Evolutionary conservation across 352 stramenopile species (phyloP), one percentile per base, ranked within the genome.

Genomic region (Phytophthora macrochlamydospora): DNA sequence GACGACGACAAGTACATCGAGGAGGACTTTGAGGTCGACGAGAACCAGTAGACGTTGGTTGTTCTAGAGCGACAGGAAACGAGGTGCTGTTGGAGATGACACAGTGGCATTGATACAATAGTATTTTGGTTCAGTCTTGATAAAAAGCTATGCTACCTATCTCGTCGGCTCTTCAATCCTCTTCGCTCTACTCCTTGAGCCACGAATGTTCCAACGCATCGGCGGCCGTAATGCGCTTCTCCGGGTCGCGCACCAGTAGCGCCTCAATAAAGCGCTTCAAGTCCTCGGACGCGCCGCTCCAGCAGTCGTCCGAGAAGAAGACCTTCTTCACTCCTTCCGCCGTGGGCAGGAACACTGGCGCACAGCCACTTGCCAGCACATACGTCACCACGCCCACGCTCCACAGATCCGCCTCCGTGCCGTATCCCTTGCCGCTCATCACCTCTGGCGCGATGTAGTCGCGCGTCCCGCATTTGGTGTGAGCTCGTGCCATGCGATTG

Each of bases 321-420:
- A 94, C 79, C 35, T 89, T 87, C 53, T 84, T 87, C 35, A 83
- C 84, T 32, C 83, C 85, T 12, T 92, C 80, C 2, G 65, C 62
- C 0, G 78, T 73, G 1, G 84, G 84, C 13, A 92, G 60, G 54
- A 93, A 94, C 65, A 92, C 82, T 0, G 87, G 87, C 30, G 87
- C 87, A 44, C 75, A 93, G 7, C 89, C 94, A 29, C 78, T 95
- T 14, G 97, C 67, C 29, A 98, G 68, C 43, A 98, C 87, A 57
- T 93, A 98, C 29, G 94, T 90, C 33, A 98, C 94, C 12, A 97
- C 92, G 33, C 93, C 93, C 14, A 97, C 84, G 62, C 89, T 97
- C 92, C 92, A 98, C 65, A 98, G 90, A 63, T 98, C 95, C 6
- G 94, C 95, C 51, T 97, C 93, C 28, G 94, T 90, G 73, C 97